phyloP scores from a whole-genome alignment of 257 asterid genomes.

The Nicotiana knightiana region DNA sequence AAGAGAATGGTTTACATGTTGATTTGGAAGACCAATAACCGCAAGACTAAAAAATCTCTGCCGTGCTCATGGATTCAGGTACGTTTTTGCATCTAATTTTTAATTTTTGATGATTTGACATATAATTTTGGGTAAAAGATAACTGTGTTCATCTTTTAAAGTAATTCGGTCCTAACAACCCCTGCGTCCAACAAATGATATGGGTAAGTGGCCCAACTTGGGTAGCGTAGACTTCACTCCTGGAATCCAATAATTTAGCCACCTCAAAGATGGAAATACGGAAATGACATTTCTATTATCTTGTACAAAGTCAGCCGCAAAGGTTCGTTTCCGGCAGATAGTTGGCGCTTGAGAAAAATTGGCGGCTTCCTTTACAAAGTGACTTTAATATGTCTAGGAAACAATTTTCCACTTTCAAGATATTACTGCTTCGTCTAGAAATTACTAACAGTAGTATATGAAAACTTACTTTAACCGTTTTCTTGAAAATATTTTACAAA shows the following conservation, averaged over 20 bases:
- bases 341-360: background rate
- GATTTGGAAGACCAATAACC: no score
- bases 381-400: background rate
- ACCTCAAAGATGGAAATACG: background rate
- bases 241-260: background rate
- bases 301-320: background rate
- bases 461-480: no score
- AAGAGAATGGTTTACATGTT: no score
- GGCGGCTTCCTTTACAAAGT: background rate
- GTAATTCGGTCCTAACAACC: no score
- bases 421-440: background rate
- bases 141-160: no score
- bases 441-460: no score
- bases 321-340: background rate
- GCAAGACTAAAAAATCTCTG: no score
- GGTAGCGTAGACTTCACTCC: constrained; percentile 13
- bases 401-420: background rate
- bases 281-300: background rate
- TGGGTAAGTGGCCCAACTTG: constrained; percentile 9
- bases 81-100: no score
- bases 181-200: background rate
- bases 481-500: no score
- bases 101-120: no score
- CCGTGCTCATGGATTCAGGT: no score
- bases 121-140: no score